phyloP scores from a whole-genome alignment of 2,329 filamentous ascomycete species.

The Karstenula rhodostoma region DNA sequence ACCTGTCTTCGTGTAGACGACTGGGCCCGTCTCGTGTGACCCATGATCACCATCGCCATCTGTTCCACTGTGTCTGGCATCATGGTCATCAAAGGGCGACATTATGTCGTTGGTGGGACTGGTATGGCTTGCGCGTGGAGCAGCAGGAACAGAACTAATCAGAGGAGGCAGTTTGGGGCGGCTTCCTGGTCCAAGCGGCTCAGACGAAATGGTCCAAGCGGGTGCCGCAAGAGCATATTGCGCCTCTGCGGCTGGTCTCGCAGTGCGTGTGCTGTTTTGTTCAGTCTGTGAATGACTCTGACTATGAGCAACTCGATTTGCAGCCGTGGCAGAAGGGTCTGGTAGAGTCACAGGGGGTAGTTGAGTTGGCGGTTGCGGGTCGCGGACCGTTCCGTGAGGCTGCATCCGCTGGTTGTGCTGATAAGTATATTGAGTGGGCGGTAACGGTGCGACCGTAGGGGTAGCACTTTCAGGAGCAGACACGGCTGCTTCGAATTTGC shows the following conservation, averaged over 20 bases:
- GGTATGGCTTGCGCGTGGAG: constrained; percentile 2
- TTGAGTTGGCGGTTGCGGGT: background rate
- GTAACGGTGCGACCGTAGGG: constrained; percentile 10
- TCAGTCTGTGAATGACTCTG: background rate
- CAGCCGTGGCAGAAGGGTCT: background rate
- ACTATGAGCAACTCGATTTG: background rate
- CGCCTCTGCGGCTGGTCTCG: background rate
- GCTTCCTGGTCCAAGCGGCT: constrained; percentile 6
- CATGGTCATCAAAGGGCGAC: constrained; percentile 13
- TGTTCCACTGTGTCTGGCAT: constrained; percentile 14
- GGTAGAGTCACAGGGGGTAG: background rate
- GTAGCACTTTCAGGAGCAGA: background rate
- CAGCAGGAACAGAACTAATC: constrained; percentile 5
- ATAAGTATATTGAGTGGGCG: constrained; percentile 9
- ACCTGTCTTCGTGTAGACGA: constrained; percentile 49
- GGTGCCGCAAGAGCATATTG: background rate
- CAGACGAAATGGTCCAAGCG: constrained; percentile 11
- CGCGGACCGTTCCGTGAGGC: background rate
- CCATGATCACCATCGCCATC: constrained; percentile 12
- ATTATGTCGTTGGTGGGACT: background rate
- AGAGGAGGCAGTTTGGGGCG: constrained; percentile 2
- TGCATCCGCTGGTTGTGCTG: constrained; percentile 1
- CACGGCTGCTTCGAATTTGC: constrained; percentile 30
- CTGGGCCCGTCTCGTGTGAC: constrained; percentile 15
- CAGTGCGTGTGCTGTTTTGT: background rate